Base-by-base conservation (phyloP, 2,329 filamentous ascomycete species). In the Aureobasidium pullulans region DNA sequence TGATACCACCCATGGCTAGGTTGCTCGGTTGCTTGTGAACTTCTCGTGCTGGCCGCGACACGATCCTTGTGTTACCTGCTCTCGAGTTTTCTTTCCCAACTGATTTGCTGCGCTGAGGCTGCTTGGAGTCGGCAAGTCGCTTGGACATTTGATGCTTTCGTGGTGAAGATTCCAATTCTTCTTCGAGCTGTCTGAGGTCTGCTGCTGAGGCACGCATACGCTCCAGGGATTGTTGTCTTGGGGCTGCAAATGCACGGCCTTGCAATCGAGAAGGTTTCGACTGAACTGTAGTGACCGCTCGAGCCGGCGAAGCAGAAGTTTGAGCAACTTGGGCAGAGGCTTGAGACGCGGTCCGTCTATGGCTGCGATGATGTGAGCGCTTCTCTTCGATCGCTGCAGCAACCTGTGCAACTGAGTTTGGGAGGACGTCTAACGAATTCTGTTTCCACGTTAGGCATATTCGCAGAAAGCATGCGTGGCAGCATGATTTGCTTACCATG, bases 381-480 rank as follows among this genome's bases (percentile, higher is more conserved):
- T 80, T 81, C 61, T 81, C 77, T 66, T 81, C 78, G 28, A 81
- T 80, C 4, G 79, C 79, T 29, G 78, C 77, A 32, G 80, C 79
- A 2, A 82, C 80, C 68, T 81, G 79, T 5, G 79, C 79, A 7
- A 79, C 77, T 1, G 76, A 78, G 59, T 82, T 82, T 16, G 80
- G 80, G 8, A 81, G 73, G 7, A 82, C 78, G 59, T 83, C 80
- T 44, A 83, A 72, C 0, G 80, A 81, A 62, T 81, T 82, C 52
- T 56, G 52, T 19, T 23, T 15, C 6, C 6, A n/a, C 15, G 15
- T 54, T 11, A 52, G 49, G 10, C n/a, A 15, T 16, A 29, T 34
- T 52, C 11, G 9, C 72, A 75, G 19, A 4, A 8, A 8, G 3
- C 6, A n/a, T 46, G n/a, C 54, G 64, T 50, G 67, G 62, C 23